Conservation (phyloP, 192 early-diverging fungal genomes). For the Linnemannia schmuckeri region DNA sequence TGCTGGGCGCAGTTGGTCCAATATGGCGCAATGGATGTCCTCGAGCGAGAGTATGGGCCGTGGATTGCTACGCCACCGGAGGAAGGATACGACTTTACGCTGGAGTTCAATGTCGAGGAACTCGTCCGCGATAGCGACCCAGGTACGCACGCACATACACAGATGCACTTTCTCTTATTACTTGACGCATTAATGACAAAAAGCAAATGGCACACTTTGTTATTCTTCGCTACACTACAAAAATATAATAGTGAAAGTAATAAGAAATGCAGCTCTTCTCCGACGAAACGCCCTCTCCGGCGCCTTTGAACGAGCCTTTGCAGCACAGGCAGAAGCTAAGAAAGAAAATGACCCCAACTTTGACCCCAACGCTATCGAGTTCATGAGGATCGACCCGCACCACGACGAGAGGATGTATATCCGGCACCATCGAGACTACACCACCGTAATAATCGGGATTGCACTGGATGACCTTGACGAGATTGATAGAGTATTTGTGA, state of each 20-base stretch:
- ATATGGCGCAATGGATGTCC: neutral
- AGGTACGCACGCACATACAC: neutral
- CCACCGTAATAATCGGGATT: neutral
- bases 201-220: neutral
- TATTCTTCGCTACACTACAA: neutral
- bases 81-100: neutral
- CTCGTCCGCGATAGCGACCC: neutral
- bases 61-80: neutral
- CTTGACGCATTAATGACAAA: neutral
- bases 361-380: neutral
- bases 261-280: neutral
- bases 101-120: neutral
- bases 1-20: neutral
- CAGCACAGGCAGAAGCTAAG: neutral
- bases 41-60: neutral
- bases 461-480: neutral
- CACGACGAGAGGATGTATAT: constrained; percentile 4
- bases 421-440: neutral
- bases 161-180: neutral
- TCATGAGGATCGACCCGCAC: neutral
- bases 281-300: neutral
- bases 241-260: neutral
- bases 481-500: neutral
- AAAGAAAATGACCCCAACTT: neutral
- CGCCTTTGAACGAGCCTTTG: neutral